These are phyloP conservation scores for Bacterosira constricta DNA, from an alignment of 108 stramenopile genomes.

Conservation along the genomic window DNA sequence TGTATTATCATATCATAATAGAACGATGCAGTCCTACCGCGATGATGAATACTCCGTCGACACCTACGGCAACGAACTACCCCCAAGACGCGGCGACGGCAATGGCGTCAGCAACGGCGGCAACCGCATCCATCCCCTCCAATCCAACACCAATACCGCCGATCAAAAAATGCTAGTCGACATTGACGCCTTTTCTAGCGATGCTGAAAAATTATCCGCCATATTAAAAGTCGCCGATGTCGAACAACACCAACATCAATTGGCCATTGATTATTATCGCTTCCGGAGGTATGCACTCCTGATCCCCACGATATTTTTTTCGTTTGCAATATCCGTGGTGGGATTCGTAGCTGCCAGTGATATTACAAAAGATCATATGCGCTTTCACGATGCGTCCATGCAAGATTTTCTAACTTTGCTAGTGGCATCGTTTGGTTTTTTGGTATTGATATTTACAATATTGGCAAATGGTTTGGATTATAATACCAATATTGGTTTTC, in stretches of 20 bases:
- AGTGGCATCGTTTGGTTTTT: conserved; percentile 20
- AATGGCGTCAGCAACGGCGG: neutral
- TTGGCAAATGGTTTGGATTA: conserved; percentile 20
- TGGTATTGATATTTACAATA: conserved; percentile 17
- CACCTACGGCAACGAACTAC: neutral
- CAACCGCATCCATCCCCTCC: neutral
- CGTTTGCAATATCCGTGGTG: conserved; percentile 14
- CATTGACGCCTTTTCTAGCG: conserved; percentile 19
- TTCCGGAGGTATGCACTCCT: conserved; percentile 31
- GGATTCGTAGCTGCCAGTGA: conserved; percentile 22
- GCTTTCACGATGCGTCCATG: conserved; percentile 13
- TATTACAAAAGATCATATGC: conserved; percentile 6
- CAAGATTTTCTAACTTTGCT: conserved; percentile 20
- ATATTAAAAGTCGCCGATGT: conserved; percentile 23
- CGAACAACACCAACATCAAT: conserved; percentile 29
- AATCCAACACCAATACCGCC: neutral
- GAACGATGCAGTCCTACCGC: too few species aligned
- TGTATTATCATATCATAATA: too few species aligned
- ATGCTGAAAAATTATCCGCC: conserved; percentile 35
- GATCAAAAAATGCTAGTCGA: neutral
- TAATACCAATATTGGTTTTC: conserved; percentile 18
- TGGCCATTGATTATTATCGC: conserved; percentile 20
- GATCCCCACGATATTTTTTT: conserved; percentile 6
- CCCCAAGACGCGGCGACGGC: neutral
- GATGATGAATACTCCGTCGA: neutral